These are phyloP conservation scores for Russula lepida DNA, from an alignment of 768 basidiomycete genomes.

Conservation along the genomic window DNA sequence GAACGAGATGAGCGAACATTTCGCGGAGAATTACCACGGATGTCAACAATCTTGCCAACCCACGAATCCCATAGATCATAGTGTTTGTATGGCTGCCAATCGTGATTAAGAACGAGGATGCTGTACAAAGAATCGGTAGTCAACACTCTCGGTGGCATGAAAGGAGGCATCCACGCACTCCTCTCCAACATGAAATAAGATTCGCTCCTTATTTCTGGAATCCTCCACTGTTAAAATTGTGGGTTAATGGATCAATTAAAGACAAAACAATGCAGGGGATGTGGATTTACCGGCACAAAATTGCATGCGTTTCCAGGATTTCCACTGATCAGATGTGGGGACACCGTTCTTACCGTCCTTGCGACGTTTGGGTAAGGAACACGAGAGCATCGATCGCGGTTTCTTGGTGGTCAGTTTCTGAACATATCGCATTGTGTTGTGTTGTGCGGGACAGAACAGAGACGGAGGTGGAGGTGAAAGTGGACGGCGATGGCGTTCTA, in stretches of 20 bases:
- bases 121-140: neutral
- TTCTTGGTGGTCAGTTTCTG: neutral
- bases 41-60: constrained; percentile 10
- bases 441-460: neutral
- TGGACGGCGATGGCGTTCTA: neutral
- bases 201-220: neutral
- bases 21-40: constrained; percentile 8
- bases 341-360: neutral
- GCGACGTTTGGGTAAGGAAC: neutral
- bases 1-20: neutral
- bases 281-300: neutral
- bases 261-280: neutral
- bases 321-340: neutral
- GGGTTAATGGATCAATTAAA: too few species aligned
- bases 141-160: neutral
- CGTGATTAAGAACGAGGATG: constrained; percentile 4
- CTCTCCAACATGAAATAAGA: neutral
- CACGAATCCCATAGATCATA: constrained; percentile 6
- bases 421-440: neutral
- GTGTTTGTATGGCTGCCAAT: neutral
- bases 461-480: neutral
- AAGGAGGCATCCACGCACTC: neutral
- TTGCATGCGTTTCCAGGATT: constrained; percentile 3
- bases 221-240: neutral
- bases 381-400: neutral